These are phyloP conservation scores for Paramecium sexaurelia DNA, from an alignment of 73 alveolate species.

Conservation along the genomic window DNA sequence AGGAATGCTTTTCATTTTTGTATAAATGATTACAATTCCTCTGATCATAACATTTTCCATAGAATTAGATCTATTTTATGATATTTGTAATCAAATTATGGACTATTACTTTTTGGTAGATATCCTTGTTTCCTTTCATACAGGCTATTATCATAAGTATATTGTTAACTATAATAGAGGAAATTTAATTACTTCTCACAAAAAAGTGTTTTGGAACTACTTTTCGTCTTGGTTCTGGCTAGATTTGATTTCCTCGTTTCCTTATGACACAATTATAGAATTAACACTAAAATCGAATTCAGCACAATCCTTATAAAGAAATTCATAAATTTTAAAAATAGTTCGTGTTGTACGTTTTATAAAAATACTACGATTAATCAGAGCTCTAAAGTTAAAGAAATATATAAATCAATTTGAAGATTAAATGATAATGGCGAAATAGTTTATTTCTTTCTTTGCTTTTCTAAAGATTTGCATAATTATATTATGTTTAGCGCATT, in stretches of 20 bases:
- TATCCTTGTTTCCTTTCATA: background rate
- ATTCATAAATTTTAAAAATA: conserved; percentile 32
- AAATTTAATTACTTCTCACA: background rate
- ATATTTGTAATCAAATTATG: background rate
- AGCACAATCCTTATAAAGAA: background rate
- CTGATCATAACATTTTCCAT: conserved; percentile 22
- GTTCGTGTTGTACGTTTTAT: conserved; percentile 4
- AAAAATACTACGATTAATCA: conserved; percentile 12
- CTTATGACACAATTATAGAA: background rate
- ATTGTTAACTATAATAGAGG: conserved; percentile 25
- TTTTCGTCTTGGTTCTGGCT: background rate
- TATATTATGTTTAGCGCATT: conserved; percentile 38
- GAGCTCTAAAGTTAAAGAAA: conserved; percentile 50
- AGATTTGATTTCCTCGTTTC: conserved; percentile 48
- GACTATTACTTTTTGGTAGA: conserved; percentile 37
- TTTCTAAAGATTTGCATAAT: conserved; percentile 15
- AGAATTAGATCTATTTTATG: background rate
- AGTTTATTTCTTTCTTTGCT: background rate
- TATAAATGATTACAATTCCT: conserved; percentile 41
- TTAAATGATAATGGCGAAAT: background rate
- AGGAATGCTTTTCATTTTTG: conserved; percentile 42
- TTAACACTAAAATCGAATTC: background rate
- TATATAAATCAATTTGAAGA: background rate
- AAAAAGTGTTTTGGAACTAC: conserved; percentile 11
- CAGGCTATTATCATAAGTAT: conserved; percentile 45